These are phyloP conservation scores for Coemansia sp. DNA, from an alignment of 192 early-diverging fungal species.

Conservation along the genomic window DNA sequence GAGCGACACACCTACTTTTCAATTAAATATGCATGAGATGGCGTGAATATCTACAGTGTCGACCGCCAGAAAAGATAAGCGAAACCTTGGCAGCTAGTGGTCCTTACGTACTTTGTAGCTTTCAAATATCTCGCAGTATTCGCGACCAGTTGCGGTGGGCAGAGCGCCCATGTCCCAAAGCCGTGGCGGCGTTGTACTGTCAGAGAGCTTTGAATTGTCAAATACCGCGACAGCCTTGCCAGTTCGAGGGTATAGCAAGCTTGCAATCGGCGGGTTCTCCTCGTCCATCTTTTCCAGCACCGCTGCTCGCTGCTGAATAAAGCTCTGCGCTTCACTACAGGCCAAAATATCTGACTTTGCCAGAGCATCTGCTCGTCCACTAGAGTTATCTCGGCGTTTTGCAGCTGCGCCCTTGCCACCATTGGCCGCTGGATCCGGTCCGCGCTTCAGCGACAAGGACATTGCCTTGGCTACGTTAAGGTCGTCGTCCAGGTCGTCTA, in stretches of 20 bases:
- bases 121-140: conserved; percentile 34
- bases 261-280: not conserved
- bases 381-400: conserved; percentile 11
- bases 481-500: conserved; percentile 42
- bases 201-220: not conserved
- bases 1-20: conserved; percentile 14
- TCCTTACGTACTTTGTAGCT: conserved; percentile 22
- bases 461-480: conserved; percentile 44
- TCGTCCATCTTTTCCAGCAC: conserved; percentile 34
- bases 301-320: conserved; percentile 31
- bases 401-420: not conserved
- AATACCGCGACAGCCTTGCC: not conserved
- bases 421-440: not conserved
- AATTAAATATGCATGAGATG: not conserved
- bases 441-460: conserved; percentile 33
- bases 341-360: conserved; percentile 31
- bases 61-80: not conserved
- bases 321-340: conserved; percentile 34
- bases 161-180: conserved; percentile 26
- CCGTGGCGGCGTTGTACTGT: not conserved
- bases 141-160: conserved; percentile 2
- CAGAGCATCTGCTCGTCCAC: not conserved
- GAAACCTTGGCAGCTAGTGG: not conserved
- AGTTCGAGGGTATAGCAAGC: not conserved
- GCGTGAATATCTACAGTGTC: not conserved